Evolutionary conservation across 2,329 filamentous ascomycete genomes (phyloP).

Genomic region (Colletotrichum filicis): DNA sequence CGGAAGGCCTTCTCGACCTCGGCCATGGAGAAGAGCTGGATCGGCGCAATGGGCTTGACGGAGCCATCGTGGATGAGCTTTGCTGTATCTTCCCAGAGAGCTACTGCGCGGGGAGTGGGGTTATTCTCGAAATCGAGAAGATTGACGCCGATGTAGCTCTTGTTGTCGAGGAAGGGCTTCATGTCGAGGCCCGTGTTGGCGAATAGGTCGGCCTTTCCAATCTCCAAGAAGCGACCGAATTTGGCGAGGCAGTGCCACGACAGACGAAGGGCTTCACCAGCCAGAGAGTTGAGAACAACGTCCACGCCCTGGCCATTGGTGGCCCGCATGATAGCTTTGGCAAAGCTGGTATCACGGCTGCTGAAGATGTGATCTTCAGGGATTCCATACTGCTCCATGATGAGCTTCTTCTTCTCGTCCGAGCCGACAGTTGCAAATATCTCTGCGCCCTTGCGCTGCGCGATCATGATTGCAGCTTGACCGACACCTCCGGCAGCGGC

Average conservation of each 20-base stretch:
- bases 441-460: slow-evolving; percentile 50
- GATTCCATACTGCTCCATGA: slow-evolving; percentile 42
- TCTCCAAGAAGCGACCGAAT: slow-evolving; percentile 59
- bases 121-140: slow-evolving; percentile 41
- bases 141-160: slow-evolving; percentile 58
- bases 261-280: slow-evolving; percentile 53
- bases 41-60: slow-evolving; percentile 42
- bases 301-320: slow-evolving; percentile 48
- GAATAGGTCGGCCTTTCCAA: slow-evolving; percentile 52
- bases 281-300: slow-evolving; percentile 53
- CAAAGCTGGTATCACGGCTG: slow-evolving; percentile 44
- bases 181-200: slow-evolving; percentile 58
- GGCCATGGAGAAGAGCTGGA: slow-evolving; percentile 40
- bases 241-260: slow-evolving; percentile 56
- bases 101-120: slow-evolving; percentile 41
- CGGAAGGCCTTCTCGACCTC: slow-evolving; percentile 48
- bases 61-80: slow-evolving; percentile 35
- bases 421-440: slow-evolving; percentile 54
- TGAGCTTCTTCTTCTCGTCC: slow-evolving; percentile 42
- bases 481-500: slow-evolving; percentile 51
- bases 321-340: slow-evolving; percentile 40
- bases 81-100: slow-evolving; percentile 38
- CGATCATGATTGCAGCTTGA: slow-evolving; percentile 51
- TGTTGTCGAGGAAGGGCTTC: slow-evolving; percentile 56
- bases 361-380: slow-evolving; percentile 42